Evolutionary conservation across 805 yeast species (phyloP).

Genomic region (Metschnikowia reukaufii): DNA sequence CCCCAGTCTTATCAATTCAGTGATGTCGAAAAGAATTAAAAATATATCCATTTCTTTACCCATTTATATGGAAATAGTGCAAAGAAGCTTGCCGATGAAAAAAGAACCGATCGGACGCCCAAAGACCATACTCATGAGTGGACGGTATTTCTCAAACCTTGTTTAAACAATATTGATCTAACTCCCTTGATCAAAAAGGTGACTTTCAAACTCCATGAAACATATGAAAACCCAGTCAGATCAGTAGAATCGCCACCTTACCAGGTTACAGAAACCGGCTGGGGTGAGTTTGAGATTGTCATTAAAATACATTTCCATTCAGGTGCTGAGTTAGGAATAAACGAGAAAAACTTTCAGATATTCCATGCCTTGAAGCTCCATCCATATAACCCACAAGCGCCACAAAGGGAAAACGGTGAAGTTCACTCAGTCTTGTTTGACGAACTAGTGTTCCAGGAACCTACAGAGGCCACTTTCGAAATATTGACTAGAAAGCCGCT

Average conservation of each 20-base stretch:
- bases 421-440: conserved; percentile 62
- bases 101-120: conserved; percentile 60
- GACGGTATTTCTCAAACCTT: conserved; percentile 91
- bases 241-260: conserved; percentile 88
- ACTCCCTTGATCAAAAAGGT: conserved; percentile 84
- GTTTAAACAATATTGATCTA: conserved; percentile 64
- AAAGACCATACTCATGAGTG: conserved; percentile 92
- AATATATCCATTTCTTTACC: conserved; percentile 67
- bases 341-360: conserved; percentile 81
- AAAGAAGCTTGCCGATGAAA: conserved; percentile 51
- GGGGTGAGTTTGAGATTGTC: conserved; percentile 98
- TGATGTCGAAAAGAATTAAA: conserved; percentile 27
- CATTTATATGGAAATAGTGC: conserved; percentile 82
- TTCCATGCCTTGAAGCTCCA: conserved; percentile 91
- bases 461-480: conserved; percentile 86
- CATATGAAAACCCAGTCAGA: conserved; percentile 84
- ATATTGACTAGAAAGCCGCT: conserved; percentile 68
- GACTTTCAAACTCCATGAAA: conserved; percentile 92
- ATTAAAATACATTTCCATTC: conserved; percentile 82
- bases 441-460: conserved; percentile 92
- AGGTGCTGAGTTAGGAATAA: conserved; percentile 61
- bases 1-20: neutral
- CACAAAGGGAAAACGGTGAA: conserved; percentile 42
- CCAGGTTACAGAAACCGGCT: conserved; percentile 95
- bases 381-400: conserved; percentile 62